Evolutionary conservation across 202 grass and related monocot species (phyloP).

Genomic region (Panicum hallii): DNA sequence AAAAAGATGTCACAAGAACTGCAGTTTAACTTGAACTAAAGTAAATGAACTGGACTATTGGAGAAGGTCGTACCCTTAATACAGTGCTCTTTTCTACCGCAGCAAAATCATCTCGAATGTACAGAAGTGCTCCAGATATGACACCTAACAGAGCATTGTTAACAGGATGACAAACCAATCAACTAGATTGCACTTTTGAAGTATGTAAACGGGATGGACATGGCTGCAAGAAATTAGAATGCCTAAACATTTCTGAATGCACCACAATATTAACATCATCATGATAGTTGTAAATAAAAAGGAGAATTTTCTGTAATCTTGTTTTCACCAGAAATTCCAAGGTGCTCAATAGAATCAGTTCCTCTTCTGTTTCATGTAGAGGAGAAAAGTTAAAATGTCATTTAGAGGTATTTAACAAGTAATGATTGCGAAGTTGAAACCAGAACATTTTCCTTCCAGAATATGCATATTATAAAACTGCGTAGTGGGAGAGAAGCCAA

Average conservation of each 20-base stretch:
- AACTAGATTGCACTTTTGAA: neutral
- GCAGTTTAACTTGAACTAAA: neutral
- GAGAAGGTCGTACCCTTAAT: slow-evolving; percentile 53
- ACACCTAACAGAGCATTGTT: slow-evolving; percentile 61
- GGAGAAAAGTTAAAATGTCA: neutral
- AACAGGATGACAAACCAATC: neutral
- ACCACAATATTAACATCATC: neutral
- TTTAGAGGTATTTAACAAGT: neutral
- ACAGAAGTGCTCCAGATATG: slow-evolving; percentile 95
- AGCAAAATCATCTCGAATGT: slow-evolving; percentile 86
- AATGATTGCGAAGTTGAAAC: neutral
- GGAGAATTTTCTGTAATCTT: neutral
- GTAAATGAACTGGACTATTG: neutral
- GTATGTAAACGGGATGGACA: neutral
- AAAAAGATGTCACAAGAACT: neutral
- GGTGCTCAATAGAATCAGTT: neutral
- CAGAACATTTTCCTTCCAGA: no score
- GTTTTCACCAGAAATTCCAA: neutral
- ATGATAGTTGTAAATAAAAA: neutral
- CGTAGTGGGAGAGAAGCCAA: neutral
- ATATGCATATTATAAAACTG: neutral
- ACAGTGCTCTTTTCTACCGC: slow-evolving; percentile 70
- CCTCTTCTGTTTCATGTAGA: neutral
- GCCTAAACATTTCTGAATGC: neutral
- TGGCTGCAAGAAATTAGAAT: neutral